Conservation (phyloP, 805 yeast species). For the Candida gorgasii region DNA sequence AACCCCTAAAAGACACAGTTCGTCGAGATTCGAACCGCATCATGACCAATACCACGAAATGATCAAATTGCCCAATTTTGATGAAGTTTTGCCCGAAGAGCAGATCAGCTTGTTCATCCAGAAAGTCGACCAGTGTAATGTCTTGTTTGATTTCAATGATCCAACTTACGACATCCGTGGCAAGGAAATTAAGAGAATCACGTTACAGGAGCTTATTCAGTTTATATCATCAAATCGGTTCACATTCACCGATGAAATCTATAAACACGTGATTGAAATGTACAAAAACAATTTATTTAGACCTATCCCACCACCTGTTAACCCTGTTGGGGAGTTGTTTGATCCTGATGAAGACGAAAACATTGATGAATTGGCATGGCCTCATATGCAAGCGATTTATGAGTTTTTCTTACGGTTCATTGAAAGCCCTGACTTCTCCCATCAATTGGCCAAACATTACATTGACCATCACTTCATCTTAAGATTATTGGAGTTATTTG, state of each 20-base stretch:
- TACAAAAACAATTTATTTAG: constrained; percentile 86
- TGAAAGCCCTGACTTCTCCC: constrained; percentile 93
- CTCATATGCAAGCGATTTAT: constrained; percentile 96
- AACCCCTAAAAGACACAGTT: constrained; percentile 84
- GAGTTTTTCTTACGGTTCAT: constrained; percentile 91
- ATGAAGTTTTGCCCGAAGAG: constrained; percentile 80
- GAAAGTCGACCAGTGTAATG: constrained; percentile 92
- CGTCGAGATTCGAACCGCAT: constrained; percentile 86
- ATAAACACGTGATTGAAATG: constrained; percentile 84
- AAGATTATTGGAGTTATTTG: constrained; percentile 82
- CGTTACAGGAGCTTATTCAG: constrained; percentile 86
- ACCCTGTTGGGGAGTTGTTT: constrained; percentile 92
- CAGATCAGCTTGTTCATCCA: constrained; percentile 77
- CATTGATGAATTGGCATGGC: constrained; percentile 95
- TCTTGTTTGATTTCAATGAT: constrained; percentile 91
- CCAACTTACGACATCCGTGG: constrained; percentile 91
- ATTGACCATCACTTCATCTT: constrained; percentile 90
- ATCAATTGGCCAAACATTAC: constrained; percentile 87
- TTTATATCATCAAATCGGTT: constrained; percentile 82
- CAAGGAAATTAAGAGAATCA: constrained; percentile 84
- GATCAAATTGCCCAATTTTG: constrained; percentile 80
- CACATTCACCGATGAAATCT: constrained; percentile 87
- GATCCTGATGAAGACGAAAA: constrained; percentile 99
- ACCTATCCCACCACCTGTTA: constrained; percentile 97
- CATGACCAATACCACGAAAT: constrained; percentile 44